Base-by-base conservation (phyloP, 2,329 filamentous ascomycete species). In the Pseudogymnoascus pannorum region DNA sequence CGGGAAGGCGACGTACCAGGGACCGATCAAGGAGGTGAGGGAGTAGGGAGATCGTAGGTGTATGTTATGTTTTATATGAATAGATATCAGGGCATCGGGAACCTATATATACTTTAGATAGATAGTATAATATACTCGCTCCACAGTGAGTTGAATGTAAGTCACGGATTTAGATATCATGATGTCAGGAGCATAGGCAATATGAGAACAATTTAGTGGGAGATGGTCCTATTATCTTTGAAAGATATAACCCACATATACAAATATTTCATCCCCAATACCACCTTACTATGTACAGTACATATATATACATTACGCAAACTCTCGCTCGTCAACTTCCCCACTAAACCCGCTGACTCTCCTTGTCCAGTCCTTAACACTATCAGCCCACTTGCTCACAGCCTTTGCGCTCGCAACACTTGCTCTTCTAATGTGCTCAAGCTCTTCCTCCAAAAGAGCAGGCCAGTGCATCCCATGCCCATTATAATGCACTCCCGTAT, bases 1-100 rank as follows among this genome's bases (percentile, higher is more conserved):
- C 5, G 59, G 59, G 4, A 58, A 40, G 18, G 6, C 14, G 5
- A 58, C 48, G 6, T 61, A 61, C 16, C 4, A 16, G 4, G 59
- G 59, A 1, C 59, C 59, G 29, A 61, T 60, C 12, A 60, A 51
- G 29, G 58, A 60, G 26, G 26, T 60, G 16, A 54, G 48, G 26
- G 48, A 54, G 48, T 54, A 54, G 26, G 11, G 16, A 6, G 11
- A 16, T 31, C 33, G 26, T 14, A 26, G n/a, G 26, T 54, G n/a
- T 18, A 54, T 11, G 9, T 9, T 54, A 12, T 54, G 20, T 54
- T 20, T 31, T 14, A 9, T 18, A 26, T n/a, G 11, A 54, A 54
- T 54, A 54, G 26, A 54, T 54, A 54, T 31, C 48, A 31, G 16
- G n/a, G 48, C 26, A 26, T 31, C 33, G 8, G 16, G 24, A 14